Evolutionary conservation across 257 asterid genomes (phyloP).

Genomic region (Ophiorrhiza pumila): DNA sequence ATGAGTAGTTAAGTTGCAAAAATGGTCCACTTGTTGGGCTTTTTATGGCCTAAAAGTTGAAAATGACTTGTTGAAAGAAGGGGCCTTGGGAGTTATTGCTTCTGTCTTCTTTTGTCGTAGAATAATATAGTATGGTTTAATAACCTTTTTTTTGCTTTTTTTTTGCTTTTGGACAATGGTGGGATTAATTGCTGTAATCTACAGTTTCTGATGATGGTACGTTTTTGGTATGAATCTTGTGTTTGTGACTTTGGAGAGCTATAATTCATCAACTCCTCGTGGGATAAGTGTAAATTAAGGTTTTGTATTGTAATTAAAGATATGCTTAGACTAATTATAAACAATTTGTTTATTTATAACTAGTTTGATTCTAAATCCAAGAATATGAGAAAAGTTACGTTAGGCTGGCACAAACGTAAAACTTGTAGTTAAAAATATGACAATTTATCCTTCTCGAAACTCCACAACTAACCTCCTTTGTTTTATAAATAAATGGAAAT

Average conservation of each 20-base stretch:
- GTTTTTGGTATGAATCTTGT: slow-evolving; percentile 26
- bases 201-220: slow-evolving; percentile 16
- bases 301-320: too few species aligned
- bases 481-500: too few species aligned
- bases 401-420: too few species aligned
- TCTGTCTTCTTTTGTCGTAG: slow-evolving; percentile 13
- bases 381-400: too few species aligned
- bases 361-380: too few species aligned
- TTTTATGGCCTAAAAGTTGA: slow-evolving; percentile 20
- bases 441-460: too few species aligned
- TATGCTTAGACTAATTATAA: too few species aligned
- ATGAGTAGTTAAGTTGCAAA: slow-evolving; percentile 1
- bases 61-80: slow-evolving; percentile 21
- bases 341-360: too few species aligned
- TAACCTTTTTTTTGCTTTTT: too few species aligned
- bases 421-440: not conserved
- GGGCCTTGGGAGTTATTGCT: slow-evolving; percentile 18
- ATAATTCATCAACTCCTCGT: not conserved
- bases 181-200: slow-evolving; percentile 18
- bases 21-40: slow-evolving; percentile 18
- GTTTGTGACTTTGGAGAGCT: slow-evolving; percentile 6
- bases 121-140: slow-evolving; percentile 5
- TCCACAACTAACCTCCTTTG: too few species aligned
- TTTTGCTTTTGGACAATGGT: slow-evolving; percentile 18
- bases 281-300: not conserved